A percentile compares a stretch with the other conserved stretches of the same genome.
phyloP scores from a whole-genome alignment of 2,329 filamentous ascomycete species.

The Cladophialophora psammophila region DNA sequence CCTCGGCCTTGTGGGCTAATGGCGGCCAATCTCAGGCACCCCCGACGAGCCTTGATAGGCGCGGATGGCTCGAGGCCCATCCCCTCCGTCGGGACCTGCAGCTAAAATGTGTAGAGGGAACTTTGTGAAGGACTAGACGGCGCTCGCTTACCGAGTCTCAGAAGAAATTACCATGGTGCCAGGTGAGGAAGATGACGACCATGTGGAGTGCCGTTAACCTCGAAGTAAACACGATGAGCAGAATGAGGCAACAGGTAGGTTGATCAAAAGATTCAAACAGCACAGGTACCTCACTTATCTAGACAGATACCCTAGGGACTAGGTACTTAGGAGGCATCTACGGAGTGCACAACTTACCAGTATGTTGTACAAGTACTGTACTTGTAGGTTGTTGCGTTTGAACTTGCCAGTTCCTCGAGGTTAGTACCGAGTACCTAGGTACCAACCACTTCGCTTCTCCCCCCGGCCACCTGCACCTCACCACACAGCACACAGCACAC shows the following conservation, averaged over 20 bases:
- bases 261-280: too few relatives aligned
- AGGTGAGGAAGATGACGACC: constrained; percentile 11
- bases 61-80: constrained; percentile 12
- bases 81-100: constrained; percentile 26
- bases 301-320: too few relatives aligned
- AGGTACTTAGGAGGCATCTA: too few relatives aligned
- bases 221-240: constrained; percentile 10
- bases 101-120: constrained; percentile 3
- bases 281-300: too few relatives aligned
- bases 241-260: too few relatives aligned
- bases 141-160: constrained; percentile 25
- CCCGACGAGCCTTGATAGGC: constrained; percentile 10
- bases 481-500: background rate
- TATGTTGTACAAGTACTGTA: too few relatives aligned
- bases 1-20: background rate
- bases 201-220: constrained; percentile 1
- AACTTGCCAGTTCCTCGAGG: background rate
- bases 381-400: background rate
- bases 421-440: background rate
- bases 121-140: constrained; percentile 17
- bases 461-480: background rate
- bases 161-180: constrained; percentile 17
- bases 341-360: too few relatives aligned
- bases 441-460: background rate
- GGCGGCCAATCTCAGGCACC: background rate